Conservation (phyloP, 139 green algal genomes). For the Spirogloea muscicola region DNA sequence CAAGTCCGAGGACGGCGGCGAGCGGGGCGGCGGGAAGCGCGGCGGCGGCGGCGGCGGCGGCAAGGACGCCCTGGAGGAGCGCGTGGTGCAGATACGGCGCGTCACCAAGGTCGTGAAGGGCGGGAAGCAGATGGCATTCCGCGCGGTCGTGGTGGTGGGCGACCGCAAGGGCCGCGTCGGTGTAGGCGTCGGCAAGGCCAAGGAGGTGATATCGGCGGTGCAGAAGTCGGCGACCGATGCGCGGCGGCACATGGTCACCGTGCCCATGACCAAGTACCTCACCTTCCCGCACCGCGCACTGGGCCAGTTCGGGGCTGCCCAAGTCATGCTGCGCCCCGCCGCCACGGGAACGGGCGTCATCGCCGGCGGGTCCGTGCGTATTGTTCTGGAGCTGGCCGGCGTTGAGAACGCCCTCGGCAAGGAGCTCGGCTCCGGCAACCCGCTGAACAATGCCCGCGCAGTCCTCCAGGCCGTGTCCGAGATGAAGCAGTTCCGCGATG, state of each 20-base stretch:
- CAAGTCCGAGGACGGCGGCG: neutral
- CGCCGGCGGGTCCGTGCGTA: constrained; percentile 76
- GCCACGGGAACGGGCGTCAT: constrained; percentile 80
- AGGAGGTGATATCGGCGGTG: constrained; percentile 80
- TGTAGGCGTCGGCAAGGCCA: constrained; percentile 80
- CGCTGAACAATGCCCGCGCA: constrained; percentile 87
- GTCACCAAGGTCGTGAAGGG: constrained; percentile 94
- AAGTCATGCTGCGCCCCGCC: constrained; percentile 82
- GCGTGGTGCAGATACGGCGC: constrained; percentile 68
- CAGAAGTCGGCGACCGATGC: constrained; percentile 75
- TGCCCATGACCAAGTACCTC: constrained; percentile 59
- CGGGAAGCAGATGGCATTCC: constrained; percentile 91
- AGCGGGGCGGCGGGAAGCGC: constrained; percentile 9
- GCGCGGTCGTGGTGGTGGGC: constrained; percentile 69
- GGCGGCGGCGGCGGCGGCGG: neutral
- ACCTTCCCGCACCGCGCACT: constrained; percentile 82
- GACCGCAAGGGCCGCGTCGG: constrained; percentile 73
- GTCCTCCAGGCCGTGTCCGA: constrained; percentile 37
- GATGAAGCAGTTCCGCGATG: constrained; percentile 43
- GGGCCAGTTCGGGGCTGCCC: constrained; percentile 73
- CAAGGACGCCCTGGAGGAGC: constrained; percentile 45
- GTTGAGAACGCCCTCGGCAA: constrained; percentile 91
- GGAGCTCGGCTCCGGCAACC: constrained; percentile 73
- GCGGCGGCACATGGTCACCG: constrained; percentile 60
- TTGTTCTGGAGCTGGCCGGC: constrained; percentile 86